Base-by-base conservation (phyloP, 345 rosid species). In the Melastoma malabathricum region DNA sequence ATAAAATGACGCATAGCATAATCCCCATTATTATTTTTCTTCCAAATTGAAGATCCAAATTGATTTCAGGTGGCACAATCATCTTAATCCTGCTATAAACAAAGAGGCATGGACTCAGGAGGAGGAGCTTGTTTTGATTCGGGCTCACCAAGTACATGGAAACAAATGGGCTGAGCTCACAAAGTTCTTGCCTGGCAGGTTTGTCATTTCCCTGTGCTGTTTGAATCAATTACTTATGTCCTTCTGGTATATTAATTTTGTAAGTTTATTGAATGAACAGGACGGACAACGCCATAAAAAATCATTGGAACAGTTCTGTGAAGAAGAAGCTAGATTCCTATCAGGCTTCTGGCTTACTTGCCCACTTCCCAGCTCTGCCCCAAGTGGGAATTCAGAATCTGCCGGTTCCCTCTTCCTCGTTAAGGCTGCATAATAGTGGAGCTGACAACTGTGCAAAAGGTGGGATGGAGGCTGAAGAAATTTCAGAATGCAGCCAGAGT, bases 261-360 rank as follows among this genome's bases (percentile, higher is more conserved):
- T 34, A 34, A 34, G 10, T 34, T 3, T 53, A n/a, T 68, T 55
- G 66, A 14, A 67, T 64, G 59, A 59, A 74, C 89, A 93, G 99
- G 89, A 79, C 99, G 51, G 99, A 93, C 80, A 93, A 93, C 67
- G 69, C 97, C 17, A 93, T 93, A 60, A 93, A 93, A 72, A 93
- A 93, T 70, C 99, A 88, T 69, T 93, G 99, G 99, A 85, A 93
- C 80, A 93, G 99, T 73, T 93, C 97, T 53, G 94, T 93, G 64
- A 93, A 83, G 73, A 93, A 93, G 86, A 93, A 93, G 72, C 59
- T 93, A 71, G 95, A 88, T 59, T 83, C 97, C 38, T 93, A 88
- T 62, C 61, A 83, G 59, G 89, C 86, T 50, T 85, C 97, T 15
- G 99, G 95, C 64, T 77, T 85, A 60, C 72, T 93, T 62, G 89